Conservation (phyloP, 2,329 filamentous ascomycete genomes). For the Reticulascus tulasneorum region DNA sequence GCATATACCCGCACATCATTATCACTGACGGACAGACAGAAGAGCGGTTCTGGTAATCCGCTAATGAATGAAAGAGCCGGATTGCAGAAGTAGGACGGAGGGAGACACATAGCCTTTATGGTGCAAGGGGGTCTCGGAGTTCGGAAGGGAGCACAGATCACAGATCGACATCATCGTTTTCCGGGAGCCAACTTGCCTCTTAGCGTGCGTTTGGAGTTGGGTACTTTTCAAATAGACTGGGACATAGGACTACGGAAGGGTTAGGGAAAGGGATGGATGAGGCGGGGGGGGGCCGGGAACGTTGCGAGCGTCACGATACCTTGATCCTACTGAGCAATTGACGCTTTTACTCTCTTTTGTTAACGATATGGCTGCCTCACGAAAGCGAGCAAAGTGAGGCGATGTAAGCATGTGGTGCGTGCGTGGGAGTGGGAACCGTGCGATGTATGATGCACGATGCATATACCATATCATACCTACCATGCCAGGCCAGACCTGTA, state of each 20-base stretch:
- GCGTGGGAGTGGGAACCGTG: no score
- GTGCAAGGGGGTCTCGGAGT: slow-evolving; percentile 3
- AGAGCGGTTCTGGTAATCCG: background rate
- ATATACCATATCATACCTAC: no score
- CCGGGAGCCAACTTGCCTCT: slow-evolving; percentile 5
- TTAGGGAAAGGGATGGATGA: slow-evolving; percentile 6
- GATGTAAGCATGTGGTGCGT: no score
- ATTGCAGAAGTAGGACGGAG: no score
- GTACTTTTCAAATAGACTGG: slow-evolving; percentile 12
- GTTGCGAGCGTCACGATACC: slow-evolving; percentile 14
- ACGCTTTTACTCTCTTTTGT: slow-evolving; percentile 11
- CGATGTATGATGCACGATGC: no score
- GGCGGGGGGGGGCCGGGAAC: slow-evolving; percentile 5
- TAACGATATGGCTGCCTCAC: no score
- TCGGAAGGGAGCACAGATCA: slow-evolving; percentile 2
- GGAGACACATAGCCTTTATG: no score
- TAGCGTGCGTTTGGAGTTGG: slow-evolving; percentile 14
- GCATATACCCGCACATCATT: slow-evolving; percentile 4
- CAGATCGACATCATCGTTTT: slow-evolving; percentile 9
- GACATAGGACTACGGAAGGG: slow-evolving; percentile 3
- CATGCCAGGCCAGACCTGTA: no score
- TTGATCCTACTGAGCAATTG: slow-evolving; percentile 11
- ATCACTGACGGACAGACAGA: background rate
- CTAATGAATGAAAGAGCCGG: background rate
- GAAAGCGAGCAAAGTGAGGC: no score